A percentile compares a stretch with the other conserved stretches of the same genome.
Conservation (phyloP, 176 grass and related monocot species). For the Raddia guianensis region DNA sequence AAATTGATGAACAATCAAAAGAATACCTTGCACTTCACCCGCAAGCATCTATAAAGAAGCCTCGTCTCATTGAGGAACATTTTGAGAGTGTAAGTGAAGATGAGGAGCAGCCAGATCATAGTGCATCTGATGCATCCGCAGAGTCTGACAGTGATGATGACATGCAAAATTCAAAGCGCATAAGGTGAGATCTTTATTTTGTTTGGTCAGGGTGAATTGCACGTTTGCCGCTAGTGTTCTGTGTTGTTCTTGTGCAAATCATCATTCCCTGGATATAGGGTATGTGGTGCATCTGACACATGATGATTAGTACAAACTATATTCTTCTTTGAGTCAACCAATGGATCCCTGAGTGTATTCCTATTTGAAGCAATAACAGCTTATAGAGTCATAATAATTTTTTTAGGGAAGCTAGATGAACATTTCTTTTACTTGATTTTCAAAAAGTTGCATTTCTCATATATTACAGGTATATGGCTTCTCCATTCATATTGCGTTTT, state of each 20-base stretch:
- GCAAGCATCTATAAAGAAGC: conserved; percentile 51
- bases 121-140: conserved; percentile 59
- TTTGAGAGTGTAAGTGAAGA: conserved; percentile 80
- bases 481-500: background rate
- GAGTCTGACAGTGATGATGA: conserved; percentile 49
- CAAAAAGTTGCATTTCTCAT: background rate
- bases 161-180: conserved; percentile 56
- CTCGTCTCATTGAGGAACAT: conserved; percentile 65
- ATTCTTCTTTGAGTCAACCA: background rate
- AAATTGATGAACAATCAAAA: conserved; percentile 70
- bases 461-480: background rate
- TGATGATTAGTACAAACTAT: background rate
- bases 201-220: conserved; percentile 16
- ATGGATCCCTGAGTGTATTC: background rate
- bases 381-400: too few relatives aligned
- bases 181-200: conserved; percentile 54
- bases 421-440: background rate
- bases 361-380: background rate
- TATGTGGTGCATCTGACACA: background rate
- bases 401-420: background rate
- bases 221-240: background rate
- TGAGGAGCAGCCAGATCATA: conserved; percentile 40
- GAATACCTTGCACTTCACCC: conserved; percentile 81
- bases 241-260: background rate
- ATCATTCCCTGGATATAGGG: background rate